A percentile compares a stretch with the other conserved stretches of the same genome.
phyloP scores from a whole-genome alignment of 2,329 filamentous ascomycete genomes.

The Cladosporium colombiae region DNA sequence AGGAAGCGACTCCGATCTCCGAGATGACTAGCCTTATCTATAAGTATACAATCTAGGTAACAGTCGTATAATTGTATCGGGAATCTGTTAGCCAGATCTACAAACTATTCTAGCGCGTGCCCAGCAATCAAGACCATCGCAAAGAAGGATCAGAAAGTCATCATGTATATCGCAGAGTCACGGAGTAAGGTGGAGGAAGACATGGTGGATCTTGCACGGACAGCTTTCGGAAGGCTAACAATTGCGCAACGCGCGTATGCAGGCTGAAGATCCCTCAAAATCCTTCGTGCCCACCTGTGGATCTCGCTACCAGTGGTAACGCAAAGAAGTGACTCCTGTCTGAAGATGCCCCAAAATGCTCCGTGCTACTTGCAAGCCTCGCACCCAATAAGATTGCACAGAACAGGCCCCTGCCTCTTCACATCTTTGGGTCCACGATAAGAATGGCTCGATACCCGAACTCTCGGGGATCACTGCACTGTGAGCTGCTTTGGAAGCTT shows the following conservation, averaged over 20 bases:
- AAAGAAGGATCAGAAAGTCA: background rate
- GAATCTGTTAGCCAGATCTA: background rate
- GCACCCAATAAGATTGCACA: background rate
- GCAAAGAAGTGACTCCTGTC: background rate
- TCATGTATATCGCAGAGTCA: background rate
- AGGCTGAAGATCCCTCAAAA: background rate
- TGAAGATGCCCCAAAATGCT: background rate
- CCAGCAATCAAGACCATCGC: background rate
- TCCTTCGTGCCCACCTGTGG: background rate
- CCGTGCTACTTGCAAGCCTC: background rate
- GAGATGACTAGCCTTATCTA: background rate
- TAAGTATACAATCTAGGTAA: background rate
- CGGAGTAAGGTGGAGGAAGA: background rate
- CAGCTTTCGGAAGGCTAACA: background rate
- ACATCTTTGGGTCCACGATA: background rate
- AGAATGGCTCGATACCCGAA: background rate
- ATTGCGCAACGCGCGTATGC: background rate
- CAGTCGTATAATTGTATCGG: background rate
- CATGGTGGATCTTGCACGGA: background rate
- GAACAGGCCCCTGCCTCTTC: background rate
- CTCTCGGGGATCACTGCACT: background rate
- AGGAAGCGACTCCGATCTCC: background rate
- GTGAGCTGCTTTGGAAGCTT: background rate
- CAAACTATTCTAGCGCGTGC: background rate
- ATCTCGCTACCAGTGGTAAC: background rate